Base-by-base conservation (phyloP, 192 early-diverging fungal genomes). In the Jimgerdemannia flammicorona region DNA sequence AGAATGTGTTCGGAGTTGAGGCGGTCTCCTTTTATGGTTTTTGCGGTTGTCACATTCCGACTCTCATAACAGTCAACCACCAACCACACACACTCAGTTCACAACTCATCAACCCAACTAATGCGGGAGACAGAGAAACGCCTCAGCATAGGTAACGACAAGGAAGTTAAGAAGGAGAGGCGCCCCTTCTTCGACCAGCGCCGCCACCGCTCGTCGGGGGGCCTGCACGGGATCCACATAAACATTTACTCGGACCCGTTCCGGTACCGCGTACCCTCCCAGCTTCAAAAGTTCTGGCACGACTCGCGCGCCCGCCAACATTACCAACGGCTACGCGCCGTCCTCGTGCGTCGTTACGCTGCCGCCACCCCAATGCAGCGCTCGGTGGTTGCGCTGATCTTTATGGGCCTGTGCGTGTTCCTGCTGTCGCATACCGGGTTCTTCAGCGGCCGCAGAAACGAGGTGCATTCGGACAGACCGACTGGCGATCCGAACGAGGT, bases 191-290 rank as follows among this genome's bases (percentile, higher is more conserved):
- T 68, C 67, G 29, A 68, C 18, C 67, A 68, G 29, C 67, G 67
- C 41, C 67, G 20, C 20, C 41, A 68, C 18, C 67, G 41, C 10
- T 41, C 20, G 41, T 9, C 67, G 18, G 29, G 67, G 4, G 9
- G 7, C 20, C 41, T 75, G 41, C 70, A 75, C 64, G 78, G 81
- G 8, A 79, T 83, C 43, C 81, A 79, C 8, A 83, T 83, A 72
- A 79, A 83, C 67, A 83, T 83, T 42, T 74, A 68, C 44, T 79
- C 81, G 4, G 81, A 83, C 72, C 81, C 81, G 3, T 83, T 83
- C 44, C 81, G 77, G 49, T 78, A 83, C 66, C 73, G 81, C 3
- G 77, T 79, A 14, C 81, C 75, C 29, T 71, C 81, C 19, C 78
- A 79, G 64, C 54, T 79, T 14, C 78, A 83, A 71, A 66, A 73